Evolutionary conservation across 2,329 filamentous ascomycete species (phyloP).

Genomic region (Pezicula neosporulosa): DNA sequence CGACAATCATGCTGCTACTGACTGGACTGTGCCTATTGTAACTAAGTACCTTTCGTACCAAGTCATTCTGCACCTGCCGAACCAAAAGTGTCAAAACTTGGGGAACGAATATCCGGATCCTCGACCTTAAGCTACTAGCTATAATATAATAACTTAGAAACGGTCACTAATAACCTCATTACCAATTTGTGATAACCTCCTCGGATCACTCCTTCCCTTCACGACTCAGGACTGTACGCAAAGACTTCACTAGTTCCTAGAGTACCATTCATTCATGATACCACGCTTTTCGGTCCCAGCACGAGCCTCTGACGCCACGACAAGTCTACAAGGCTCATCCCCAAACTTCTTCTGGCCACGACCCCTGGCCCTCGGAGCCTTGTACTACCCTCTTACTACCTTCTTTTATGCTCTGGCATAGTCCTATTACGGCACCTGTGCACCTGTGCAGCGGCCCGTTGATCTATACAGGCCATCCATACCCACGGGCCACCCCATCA

Average conservation of each 20-base stretch:
- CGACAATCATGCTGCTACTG: too few species aligned
- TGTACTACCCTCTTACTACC: not conserved
- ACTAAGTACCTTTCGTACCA: too few species aligned
- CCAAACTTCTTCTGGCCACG: not conserved
- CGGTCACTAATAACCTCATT: not conserved
- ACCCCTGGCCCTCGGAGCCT: not conserved
- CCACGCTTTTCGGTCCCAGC: not conserved
- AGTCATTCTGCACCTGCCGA: not conserved
- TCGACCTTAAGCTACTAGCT: not conserved
- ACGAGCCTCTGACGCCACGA: conserved; percentile 1
- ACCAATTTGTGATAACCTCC: not conserved
- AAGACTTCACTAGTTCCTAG: too few species aligned
- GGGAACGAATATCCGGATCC: not conserved
- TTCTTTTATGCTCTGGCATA: conserved; percentile 2
- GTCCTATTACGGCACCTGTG: conserved; percentile 14
- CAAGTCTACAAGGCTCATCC: not conserved
- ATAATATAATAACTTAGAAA: not conserved
- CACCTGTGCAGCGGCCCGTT: conserved; percentile 19
- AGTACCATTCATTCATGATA: too few species aligned
- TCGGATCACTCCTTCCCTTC: not conserved
- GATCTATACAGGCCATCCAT: conserved; percentile 7
- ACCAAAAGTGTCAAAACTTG: not conserved
- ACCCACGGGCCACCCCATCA: conserved; percentile 6
- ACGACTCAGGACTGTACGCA: too few species aligned
- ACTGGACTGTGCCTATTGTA: too few species aligned